phyloP scores from a whole-genome alignment of 2,329 filamentous ascomycete species.

The Botrytis byssoidea region DNA sequence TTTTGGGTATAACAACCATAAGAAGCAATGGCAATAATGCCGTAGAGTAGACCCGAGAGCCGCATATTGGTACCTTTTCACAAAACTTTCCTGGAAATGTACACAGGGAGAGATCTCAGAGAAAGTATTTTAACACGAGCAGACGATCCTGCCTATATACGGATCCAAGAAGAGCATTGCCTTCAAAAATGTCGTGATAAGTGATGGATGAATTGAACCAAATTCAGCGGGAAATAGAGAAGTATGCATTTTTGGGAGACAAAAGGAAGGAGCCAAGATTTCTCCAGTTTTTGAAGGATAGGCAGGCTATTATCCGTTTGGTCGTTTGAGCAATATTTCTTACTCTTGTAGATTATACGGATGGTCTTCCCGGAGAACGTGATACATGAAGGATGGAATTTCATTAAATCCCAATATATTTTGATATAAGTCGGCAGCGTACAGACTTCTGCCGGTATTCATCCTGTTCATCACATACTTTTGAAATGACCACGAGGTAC shows the following conservation, averaged over 20 bases:
- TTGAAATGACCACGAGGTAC: slow-evolving; percentile 15
- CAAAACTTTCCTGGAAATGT: neutral
- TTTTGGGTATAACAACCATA: slow-evolving; percentile 25
- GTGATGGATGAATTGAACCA: neutral
- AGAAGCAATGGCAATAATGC: slow-evolving; percentile 29
- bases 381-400: slow-evolving; percentile 21
- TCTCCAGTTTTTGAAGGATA: neutral
- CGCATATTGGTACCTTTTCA: slow-evolving; percentile 32
- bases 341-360: slow-evolving; percentile 16
- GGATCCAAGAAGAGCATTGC: neutral
- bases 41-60: slow-evolving; percentile 28
- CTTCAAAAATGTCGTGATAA: neutral
- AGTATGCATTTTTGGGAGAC: neutral
- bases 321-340: slow-evolving; percentile 13
- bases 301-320: slow-evolving; percentile 26
- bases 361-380: slow-evolving; percentile 24
- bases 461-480: slow-evolving; percentile 14
- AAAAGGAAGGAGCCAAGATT: neutral
- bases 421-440: slow-evolving; percentile 23
- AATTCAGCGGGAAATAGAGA: neutral
- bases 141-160: neutral
- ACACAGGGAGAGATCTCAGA: neutral
- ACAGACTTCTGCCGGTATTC: slow-evolving; percentile 16
- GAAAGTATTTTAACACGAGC: neutral
- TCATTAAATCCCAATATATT: slow-evolving; percentile 26